Base-by-base conservation (phyloP, 768 basidiomycete genomes). In the Amanita exitialis region DNA sequence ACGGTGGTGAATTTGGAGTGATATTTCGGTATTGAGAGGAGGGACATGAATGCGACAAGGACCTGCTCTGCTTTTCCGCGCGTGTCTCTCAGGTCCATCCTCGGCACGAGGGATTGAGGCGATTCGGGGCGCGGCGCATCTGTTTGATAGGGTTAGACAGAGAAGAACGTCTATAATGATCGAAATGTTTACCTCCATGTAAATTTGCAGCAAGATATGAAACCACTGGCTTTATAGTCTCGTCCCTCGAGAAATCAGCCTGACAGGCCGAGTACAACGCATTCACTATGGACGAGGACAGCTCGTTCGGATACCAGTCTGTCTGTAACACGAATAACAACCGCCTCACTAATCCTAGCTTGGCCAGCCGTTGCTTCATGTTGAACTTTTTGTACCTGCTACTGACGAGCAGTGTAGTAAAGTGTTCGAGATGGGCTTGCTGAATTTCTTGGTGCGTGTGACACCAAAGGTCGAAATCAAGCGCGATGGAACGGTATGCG, bases 381-480 rank as follows among this genome's bases (percentile, higher is more conserved):
- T 94, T 96, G 71, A 91, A 96, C 32, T 75, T 74, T 50, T 76
- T 77, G 62, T 85, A 84, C 50, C 81, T 79, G 56, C 89, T 93
- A 1, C 77, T 73, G 47, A 77, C 68, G 13, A 95, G 63, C 15
- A 96, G 77, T 12, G 80, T 86, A 5, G 75, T 65, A 61, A 95
- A 93, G 61, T 95, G 92, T 44, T 86, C 83, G 0, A 94, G 70
- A 57, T 92, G 84, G 10, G 81, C 76, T 3, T 73, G 74, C 58
- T 90, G 88, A n/a, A 96, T 80, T 44, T 89, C 87, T 15, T 69
- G 61, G 3, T 73, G 72, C 0, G 86, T 81, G 28, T 69, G 75
- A 0, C 87, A 80, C 94, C 94, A 97, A 9, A 96, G 79, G 47
- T 90, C 84, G 55, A 97, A 90, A 58, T 95, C 91, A 1, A 97